Evolutionary conservation across 495 filamentous ascomycete genomes (phyloP), one percentile per base, ranked within the genome.

Genomic region (Xylaria flabelliformis): DNA sequence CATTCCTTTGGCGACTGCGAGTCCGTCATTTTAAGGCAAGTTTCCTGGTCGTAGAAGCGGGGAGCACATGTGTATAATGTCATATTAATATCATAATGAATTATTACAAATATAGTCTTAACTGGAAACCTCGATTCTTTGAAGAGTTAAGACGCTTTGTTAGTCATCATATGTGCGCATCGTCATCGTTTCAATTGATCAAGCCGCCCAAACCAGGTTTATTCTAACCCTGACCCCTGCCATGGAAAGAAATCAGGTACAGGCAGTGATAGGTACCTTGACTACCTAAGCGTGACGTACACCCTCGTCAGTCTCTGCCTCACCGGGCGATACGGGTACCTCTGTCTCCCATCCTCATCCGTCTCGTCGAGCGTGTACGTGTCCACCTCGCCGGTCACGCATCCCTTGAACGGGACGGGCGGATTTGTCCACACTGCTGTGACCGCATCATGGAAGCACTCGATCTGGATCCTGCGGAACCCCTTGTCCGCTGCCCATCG

Each of bases 381-480:
- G 13, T 71, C 69, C 26, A 71, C 61, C 69, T 71, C 69, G 15
- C 69, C 34, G n/a, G 48, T 59, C 4, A 71, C 46, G 8, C 36
- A 12, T 0, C 58, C 69, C 69, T 29, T 76, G 70, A 83, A 85
- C 42, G 82, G 82, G 50, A 42, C 66, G 21, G 82, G 80, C 34
- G 81, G 83, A 61, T 79, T 70, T 67, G 68, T 64, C 80, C 82
- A 85, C 34, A 80, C 73, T 9, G 78, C 70, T 17, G 64, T 64
- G 19, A 83, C 81, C 9, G 78, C 80, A 53, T 77, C 74, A 72
- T 80, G 76, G 2, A 74, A 75, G 42, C 70, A 76, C 63, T 81
- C 78, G 70, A 85, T 83, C 70, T 80, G 78, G 44, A 83, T 81
- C 8, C 63, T 78, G 24, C 77, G 69, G 59, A 78, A 84, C 8